phyloP scores from a whole-genome alignment of 1,139 yeast species.

The Hanseniaspora uvarum region DNA sequence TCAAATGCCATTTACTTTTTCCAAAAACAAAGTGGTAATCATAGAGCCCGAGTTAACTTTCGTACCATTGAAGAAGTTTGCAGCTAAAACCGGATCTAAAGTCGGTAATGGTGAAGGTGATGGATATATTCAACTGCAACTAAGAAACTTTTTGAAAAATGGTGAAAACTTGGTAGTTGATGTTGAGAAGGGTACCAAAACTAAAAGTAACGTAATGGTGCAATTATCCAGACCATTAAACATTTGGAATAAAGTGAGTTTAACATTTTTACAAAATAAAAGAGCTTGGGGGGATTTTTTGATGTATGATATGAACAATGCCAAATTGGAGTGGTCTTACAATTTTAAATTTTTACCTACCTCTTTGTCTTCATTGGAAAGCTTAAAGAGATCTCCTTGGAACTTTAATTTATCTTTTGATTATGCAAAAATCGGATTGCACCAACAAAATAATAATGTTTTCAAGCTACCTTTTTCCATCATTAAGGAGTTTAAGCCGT shows the following conservation, averaged over 20 bases:
- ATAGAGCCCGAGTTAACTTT: slow-evolving; percentile 50
- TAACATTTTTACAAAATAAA: slow-evolving; percentile 16
- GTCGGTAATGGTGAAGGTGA: slow-evolving; percentile 94
- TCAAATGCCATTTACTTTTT: slow-evolving; percentile 10
- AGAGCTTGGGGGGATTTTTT: slow-evolving; percentile 15
- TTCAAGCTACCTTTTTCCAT: slow-evolving; percentile 10
- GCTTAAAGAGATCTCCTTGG: slow-evolving; percentile 31
- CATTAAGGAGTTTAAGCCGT: slow-evolving; percentile 7
- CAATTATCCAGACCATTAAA: slow-evolving; percentile 51
- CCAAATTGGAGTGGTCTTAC: slow-evolving; percentile 41
- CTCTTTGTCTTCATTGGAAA: background rate
- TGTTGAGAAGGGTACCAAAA: slow-evolving; percentile 70
- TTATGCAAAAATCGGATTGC: slow-evolving; percentile 12
- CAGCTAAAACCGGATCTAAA: slow-evolving; percentile 85
- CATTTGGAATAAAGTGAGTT: slow-evolving; percentile 21
- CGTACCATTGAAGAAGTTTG: slow-evolving; percentile 53
- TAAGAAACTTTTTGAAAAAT: slow-evolving; percentile 75
- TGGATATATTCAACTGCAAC: slow-evolving; percentile 70
- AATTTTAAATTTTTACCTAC: slow-evolving; percentile 19
- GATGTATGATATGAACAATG: slow-evolving; percentile 38
- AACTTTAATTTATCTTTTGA: slow-evolving; percentile 11
- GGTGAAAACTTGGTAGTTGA: slow-evolving; percentile 72
- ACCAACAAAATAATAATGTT: slow-evolving; percentile 11
- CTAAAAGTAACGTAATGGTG: slow-evolving; percentile 59
- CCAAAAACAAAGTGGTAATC: slow-evolving; percentile 28